These are phyloP conservation scores for Rhizopus stolonifer DNA, from an alignment of 371 early-diverging fungal species.

Conservation along the genomic window DNA sequence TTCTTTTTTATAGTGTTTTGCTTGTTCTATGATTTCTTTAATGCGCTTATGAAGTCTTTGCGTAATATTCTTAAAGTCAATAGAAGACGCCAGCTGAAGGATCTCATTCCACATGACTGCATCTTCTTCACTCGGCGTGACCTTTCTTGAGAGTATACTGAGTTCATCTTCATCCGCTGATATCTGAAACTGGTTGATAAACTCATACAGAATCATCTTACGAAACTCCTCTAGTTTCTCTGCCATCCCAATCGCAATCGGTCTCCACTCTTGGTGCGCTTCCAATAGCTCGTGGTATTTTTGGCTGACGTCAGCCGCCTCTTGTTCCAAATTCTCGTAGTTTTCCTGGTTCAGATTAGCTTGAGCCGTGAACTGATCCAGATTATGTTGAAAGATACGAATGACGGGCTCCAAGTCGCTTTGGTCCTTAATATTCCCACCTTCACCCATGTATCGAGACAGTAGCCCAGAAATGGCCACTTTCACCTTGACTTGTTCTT, in stretches of 20 bases:
- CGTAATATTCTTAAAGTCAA: constrained; percentile 36
- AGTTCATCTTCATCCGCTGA: constrained; percentile 42
- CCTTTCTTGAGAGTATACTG: constrained; percentile 26
- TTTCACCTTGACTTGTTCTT: not conserved
- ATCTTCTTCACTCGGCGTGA: constrained; percentile 31
- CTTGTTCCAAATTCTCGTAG: constrained; percentile 14
- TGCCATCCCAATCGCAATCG: constrained; percentile 37
- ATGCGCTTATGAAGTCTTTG: constrained; percentile 41
- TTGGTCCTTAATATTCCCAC: not conserved
- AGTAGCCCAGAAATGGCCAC: constrained; percentile 13
- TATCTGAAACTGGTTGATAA: constrained; percentile 43
- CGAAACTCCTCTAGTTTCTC: constrained; percentile 39
- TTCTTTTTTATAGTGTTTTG: constrained; percentile 37
- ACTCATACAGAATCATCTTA: constrained; percentile 33
- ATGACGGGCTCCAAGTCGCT: constrained; percentile 1
- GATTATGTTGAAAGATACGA: not conserved
- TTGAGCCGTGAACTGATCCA: constrained; percentile 2
- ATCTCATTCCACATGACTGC: constrained; percentile 37
- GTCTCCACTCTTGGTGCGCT: constrained; percentile 27
- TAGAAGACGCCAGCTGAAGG: constrained; percentile 26
- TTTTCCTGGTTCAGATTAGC: constrained; percentile 2
- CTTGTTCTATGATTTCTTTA: constrained; percentile 47
- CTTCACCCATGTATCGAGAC: constrained; percentile 8
- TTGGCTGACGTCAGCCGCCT: constrained; percentile 18
- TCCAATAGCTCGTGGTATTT: constrained; percentile 27